Conservation (phyloP, 1,284 basidiomycete species). For the Trichosporon faecale region DNA sequence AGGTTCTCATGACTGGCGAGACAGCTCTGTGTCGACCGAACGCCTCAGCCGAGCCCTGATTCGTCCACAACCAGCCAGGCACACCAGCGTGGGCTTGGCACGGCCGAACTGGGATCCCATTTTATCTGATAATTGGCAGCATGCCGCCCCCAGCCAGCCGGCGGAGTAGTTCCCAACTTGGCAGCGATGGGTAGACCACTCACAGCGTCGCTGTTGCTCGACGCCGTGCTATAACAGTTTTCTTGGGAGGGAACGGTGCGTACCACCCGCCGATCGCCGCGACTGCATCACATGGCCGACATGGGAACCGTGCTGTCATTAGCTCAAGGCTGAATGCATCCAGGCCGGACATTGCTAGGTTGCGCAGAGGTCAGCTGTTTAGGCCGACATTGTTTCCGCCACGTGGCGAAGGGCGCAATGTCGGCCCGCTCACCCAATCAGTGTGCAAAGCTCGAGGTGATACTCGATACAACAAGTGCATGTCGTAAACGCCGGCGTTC, state of each 20-base stretch:
- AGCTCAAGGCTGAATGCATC: background rate
- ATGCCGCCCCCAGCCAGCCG: background rate
- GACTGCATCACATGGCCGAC: background rate
- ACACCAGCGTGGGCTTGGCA: constrained; percentile 8
- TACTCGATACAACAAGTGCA: background rate
- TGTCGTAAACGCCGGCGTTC: background rate
- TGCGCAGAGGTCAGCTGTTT: background rate
- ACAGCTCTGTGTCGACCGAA: background rate
- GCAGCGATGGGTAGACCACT: background rate
- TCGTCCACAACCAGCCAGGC: background rate
- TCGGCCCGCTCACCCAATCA: background rate
- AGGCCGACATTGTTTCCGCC: background rate
- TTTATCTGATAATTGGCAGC: constrained; percentile 10
- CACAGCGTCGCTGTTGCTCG: background rate
- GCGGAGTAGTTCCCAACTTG: background rate
- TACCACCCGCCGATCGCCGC: background rate
- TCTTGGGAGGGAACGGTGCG: background rate
- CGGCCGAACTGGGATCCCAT: constrained; percentile 6
- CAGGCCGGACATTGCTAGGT: background rate
- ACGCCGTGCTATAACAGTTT: background rate
- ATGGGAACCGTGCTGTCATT: background rate
- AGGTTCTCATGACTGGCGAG: background rate
- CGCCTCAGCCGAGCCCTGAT: background rate
- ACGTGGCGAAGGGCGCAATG: background rate
- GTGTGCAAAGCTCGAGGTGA: background rate